phyloP scores from a whole-genome alignment of 2,329 filamentous ascomycete species.

The Penicillium corylophilum region DNA sequence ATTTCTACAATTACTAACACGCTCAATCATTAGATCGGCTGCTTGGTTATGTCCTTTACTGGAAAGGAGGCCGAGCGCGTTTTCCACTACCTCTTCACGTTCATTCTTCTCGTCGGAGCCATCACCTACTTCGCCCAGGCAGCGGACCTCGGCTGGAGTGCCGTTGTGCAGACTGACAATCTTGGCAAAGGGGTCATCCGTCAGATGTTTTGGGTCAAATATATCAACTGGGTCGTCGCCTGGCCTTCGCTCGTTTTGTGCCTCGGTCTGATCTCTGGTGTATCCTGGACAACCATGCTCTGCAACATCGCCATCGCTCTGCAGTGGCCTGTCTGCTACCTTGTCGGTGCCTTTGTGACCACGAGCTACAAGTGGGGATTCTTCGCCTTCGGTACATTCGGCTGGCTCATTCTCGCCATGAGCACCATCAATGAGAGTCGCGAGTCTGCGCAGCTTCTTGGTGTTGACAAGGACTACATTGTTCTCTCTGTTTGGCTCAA shows the following conservation, averaged over 20 bases:
- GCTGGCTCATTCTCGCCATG: conserved; percentile 49
- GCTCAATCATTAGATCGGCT: conserved; percentile 35
- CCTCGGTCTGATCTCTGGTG: conserved; percentile 52
- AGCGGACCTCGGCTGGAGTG: conserved; percentile 50
- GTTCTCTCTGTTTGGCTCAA: conserved; percentile 51
- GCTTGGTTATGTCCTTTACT: conserved; percentile 44
- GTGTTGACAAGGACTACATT: conserved; percentile 47
- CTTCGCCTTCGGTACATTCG: conserved; percentile 53
- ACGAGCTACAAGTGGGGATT: conserved; percentile 60
- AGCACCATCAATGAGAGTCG: conserved; percentile 45
- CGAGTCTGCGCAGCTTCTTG: conserved; percentile 43
- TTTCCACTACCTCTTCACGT: conserved; percentile 58
- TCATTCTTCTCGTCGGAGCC: conserved; percentile 51
- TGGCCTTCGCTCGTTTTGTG: conserved; percentile 50
- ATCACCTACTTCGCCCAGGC: conserved; percentile 56
- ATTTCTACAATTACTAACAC: not conserved
- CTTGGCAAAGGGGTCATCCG: conserved; percentile 29
- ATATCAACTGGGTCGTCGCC: conserved; percentile 55
- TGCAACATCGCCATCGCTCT: conserved; percentile 53
- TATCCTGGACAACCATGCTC: conserved; percentile 58
- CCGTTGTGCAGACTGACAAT: conserved; percentile 42
- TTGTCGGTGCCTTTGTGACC: conserved; percentile 50
- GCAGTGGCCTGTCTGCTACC: conserved; percentile 54
- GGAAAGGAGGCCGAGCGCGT: conserved; percentile 52
- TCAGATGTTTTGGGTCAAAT: conserved; percentile 58